phyloP scores from a whole-genome alignment of 306 rosid genomes.

The Quercus variabilis region DNA sequence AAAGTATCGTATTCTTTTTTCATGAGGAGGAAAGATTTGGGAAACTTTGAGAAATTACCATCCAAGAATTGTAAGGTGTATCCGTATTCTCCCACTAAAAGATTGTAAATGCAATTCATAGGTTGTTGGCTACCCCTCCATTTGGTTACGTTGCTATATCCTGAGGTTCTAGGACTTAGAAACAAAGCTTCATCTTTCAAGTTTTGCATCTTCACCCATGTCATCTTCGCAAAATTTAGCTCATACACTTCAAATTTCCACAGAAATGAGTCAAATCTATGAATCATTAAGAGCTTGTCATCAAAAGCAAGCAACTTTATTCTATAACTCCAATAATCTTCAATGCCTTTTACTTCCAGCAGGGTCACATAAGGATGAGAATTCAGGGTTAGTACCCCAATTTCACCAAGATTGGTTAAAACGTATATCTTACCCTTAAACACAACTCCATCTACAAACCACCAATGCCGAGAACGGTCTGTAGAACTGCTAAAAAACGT shows the following conservation, averaged over 20 bases:
- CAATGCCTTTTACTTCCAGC: background rate
- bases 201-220: background rate
- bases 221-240: background rate
- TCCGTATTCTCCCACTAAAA: background rate
- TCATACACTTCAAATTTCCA: background rate
- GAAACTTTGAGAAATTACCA: background rate
- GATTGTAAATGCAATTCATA: background rate
- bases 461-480: background rate
- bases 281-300: background rate
- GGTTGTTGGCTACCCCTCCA: background rate
- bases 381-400: background rate
- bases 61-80: background rate
- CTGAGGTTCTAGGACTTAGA: background rate
- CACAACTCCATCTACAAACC: background rate
- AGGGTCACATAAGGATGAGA: background rate
- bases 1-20: fast-evolving
- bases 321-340: background rate
- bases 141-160: background rate
- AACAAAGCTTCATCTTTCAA: background rate
- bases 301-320: background rate
- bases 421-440: background rate
- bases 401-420: background rate
- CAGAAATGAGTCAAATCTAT: background rate
- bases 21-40: too few relatives aligned
- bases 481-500: background rate